Base-by-base conservation (phyloP, 441 rosid genomes). In the Populus hybrid region DNA sequence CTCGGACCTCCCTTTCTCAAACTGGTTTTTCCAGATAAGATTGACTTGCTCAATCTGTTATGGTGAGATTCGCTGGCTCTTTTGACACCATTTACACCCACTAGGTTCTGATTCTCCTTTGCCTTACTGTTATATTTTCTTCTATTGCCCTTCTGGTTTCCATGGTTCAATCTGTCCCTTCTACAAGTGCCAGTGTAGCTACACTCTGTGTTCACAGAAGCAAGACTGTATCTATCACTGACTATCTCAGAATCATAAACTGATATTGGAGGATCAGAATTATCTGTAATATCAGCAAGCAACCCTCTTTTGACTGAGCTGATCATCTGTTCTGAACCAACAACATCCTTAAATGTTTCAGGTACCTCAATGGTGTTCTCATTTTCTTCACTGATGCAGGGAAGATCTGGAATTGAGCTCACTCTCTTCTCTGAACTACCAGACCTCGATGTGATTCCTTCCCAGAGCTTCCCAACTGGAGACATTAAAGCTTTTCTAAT, bases 361-460 rank as follows among this genome's bases (percentile, higher is more conserved):
- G 84, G 82, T 63, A 81, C 85, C 77, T 87, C 92, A 36, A 89
- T 90, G 50, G 77, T 46, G 69, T 72, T 84, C 88, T 96, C 98
- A 82, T 85, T 88, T 84, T 92, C 98, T 85, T 96, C 99, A 66
- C 71, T 87, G 73, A 94, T 96, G 85, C 93, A 88, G 74, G 98
- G 95, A 77, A 96, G 97, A 79, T 94, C 97, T 71, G 89, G 89
- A 79, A 84, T 88, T 83, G 88, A 83, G 87, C 92, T 91, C 68
- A 84, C 84, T 76, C 85, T 87, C 75, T 86, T 87, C 86, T 88
- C 95, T 81, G 94, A 92, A 86, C 94, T 88, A 74, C 90, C 82
- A 78, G 97, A 88, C 75, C 83, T 86, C 42, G 85, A 88, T 76
- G 85, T 72, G 69, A 82, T 87, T 83, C 84, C 87, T 83, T 95